Evolutionary conservation across 805 yeast genomes (phyloP), one percentile per base, ranked within the genome.

Genomic region (Candida nanaspora): DNA sequence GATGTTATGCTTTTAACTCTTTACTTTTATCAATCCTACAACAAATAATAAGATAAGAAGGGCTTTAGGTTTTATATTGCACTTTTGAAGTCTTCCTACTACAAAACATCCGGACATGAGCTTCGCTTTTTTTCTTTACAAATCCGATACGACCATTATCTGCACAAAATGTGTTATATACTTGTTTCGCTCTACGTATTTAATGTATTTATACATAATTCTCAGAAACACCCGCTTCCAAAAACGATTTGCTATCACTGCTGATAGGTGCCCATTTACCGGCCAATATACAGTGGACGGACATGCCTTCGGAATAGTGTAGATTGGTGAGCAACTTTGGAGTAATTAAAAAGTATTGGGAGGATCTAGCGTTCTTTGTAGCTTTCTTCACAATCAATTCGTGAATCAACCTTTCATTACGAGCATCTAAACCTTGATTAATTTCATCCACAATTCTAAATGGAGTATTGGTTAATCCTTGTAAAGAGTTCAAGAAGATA

Each of bases 361-460:
- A 73, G 1, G 56, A 48, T 2, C 51, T 45, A 4, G 32, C 41
- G 3, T 35, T 68, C 4, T 65, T 62, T 55, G 96, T 86, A 0
- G 97, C 91, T 36, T 83, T 80, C 41, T 83, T 79, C 1, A 91
- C 96, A 72, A 93, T 80, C 46, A 86, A 76, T 46, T 76, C 74
- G 57, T 91, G 96, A 2, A 93, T 89, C 64, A 77, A 70, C 46
- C 89, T 76, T 61, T 93, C 98, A 55, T 93, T 93, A 45, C 76
- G 76, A 11, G 94, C 84, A 63, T 93, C 99, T 98, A 93, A 89
- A 49, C 98, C 99, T 65, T 93, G 99, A 58, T 93, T 93, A 46
- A 93, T 94, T 67, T 93, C 99, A 63, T 93, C 99, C 7, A 93
- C 96, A 3, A 91, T 89, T 55, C 98, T 70, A 55, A 93, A 87